Evolutionary conservation across 2,329 filamentous ascomycete genomes (phyloP).

Genomic region (Microcyclospora pomicola): DNA sequence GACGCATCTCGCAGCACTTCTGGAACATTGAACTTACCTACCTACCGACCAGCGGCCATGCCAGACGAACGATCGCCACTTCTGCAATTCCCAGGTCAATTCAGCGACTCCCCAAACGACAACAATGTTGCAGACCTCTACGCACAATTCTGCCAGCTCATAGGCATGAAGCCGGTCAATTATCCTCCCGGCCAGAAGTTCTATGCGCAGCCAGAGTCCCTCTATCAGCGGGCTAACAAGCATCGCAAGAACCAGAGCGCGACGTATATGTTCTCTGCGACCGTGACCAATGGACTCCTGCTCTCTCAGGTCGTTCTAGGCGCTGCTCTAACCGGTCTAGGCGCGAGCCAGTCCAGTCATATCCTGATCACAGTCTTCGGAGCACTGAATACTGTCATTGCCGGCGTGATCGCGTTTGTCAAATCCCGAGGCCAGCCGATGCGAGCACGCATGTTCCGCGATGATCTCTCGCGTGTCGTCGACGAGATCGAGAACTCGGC

Average conservation of each 20-base stretch:
- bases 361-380: conserved; percentile 28
- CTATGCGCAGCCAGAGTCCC: conserved; percentile 17
- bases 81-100: conserved; percentile 15
- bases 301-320: conserved; percentile 28
- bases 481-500: conserved; percentile 30
- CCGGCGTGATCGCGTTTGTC: conserved; percentile 27
- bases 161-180: conserved; percentile 23
- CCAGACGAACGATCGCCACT: conserved; percentile 15
- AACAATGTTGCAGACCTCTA: conserved; percentile 11
- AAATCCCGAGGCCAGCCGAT: conserved; percentile 28
- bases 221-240: conserved; percentile 24
- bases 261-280: conserved; percentile 25
- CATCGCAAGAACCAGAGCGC: conserved; percentile 20
- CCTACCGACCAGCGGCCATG: not conserved
- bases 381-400: conserved; percentile 28
- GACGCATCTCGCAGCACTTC: too few species aligned
- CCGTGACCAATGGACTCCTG: conserved; percentile 25
- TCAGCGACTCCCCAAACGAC: conserved; percentile 1
- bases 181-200: conserved; percentile 12
- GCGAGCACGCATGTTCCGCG: conserved; percentile 27
- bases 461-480: conserved; percentile 27
- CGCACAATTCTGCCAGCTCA: conserved; percentile 25
- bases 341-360: conserved; percentile 22
- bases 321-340: conserved; percentile 27
- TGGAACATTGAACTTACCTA: too few species aligned